phyloP scores from a whole-genome alignment of 2,329 filamentous ascomycete species.

The Elsinoe fawcettii region DNA sequence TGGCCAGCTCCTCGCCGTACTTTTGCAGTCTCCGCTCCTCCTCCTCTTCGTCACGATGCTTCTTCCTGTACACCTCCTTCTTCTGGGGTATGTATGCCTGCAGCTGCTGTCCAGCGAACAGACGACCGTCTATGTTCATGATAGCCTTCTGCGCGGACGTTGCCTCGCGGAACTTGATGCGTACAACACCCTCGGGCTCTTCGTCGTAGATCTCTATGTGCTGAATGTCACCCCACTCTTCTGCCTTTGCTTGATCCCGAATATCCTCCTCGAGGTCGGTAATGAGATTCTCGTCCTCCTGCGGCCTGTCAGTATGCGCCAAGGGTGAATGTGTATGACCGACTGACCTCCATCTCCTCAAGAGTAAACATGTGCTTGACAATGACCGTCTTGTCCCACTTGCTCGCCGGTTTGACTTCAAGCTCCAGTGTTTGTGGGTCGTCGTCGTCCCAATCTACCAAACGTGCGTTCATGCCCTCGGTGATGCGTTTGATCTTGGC shows the following conservation, averaged over 20 bases:
- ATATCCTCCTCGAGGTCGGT: slow-evolving; percentile 94
- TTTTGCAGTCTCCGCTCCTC: slow-evolving; percentile 41
- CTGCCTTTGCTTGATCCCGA: slow-evolving; percentile 77
- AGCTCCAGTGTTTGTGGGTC: slow-evolving; percentile 47
- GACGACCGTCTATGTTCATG: slow-evolving; percentile 63
- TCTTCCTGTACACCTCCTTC: slow-evolving; percentile 65
- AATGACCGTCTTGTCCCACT: slow-evolving; percentile 74
- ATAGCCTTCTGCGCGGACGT: slow-evolving; percentile 68
- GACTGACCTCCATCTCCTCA: slow-evolving; percentile 58
- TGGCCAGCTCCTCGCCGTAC: slow-evolving; percentile 33
- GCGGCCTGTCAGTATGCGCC: slow-evolving; percentile 20
- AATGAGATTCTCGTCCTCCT: slow-evolving; percentile 70
- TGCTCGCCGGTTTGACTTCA: slow-evolving; percentile 41
- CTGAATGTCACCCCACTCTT: slow-evolving; percentile 77
- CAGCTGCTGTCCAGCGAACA: slow-evolving; percentile 65
- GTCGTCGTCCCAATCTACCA: slow-evolving; percentile 94
- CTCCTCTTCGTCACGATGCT: slow-evolving; percentile 38
- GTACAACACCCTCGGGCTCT: slow-evolving; percentile 76
- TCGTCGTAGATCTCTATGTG: slow-evolving; percentile 87
- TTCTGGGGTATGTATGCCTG: slow-evolving; percentile 50
- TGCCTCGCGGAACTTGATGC: slow-evolving; percentile 68
- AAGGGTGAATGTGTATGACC: neutral
- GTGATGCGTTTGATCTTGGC: slow-evolving; percentile 81
- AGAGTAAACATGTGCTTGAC: slow-evolving; percentile 91
- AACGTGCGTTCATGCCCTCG: slow-evolving; percentile 74